Evolutionary conservation across 1,284 basidiomycete genomes (phyloP), one percentile per base, ranked within the genome.

Genomic region (Meira nashicola): DNA sequence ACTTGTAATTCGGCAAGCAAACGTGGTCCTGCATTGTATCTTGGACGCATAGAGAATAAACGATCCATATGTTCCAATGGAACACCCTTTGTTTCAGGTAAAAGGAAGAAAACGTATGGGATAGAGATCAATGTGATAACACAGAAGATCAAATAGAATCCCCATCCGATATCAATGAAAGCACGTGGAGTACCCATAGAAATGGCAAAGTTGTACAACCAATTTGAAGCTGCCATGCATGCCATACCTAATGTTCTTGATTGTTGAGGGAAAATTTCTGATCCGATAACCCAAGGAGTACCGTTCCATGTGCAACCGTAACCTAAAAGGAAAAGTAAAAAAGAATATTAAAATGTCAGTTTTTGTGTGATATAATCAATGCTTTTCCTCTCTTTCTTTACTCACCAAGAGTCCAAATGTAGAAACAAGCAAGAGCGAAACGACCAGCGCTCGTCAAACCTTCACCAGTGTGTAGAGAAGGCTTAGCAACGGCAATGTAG

Each of bases 71-170:
- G 39, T 51, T 67, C 65, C 14, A 67, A 54, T 12, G 54, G 61
- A 10, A 67, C 39, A 2, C 62, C 62, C 49, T 57, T 62, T 15
- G 65, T 63, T 47, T 67, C 65, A 4, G 65, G 65, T 5, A 68
- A 37, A 10, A 64, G 15, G 63, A 67, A 65, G 49, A 41, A 52
- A 39, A 64, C 38, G 43, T 44, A 67, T 17, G 55, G 47, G n/a
- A 63, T 49, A 4, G 60, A 50, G 44, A 61, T 19, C n/a, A 38
- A 15, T 51, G 39, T 55, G 11, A 62, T 7, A 39, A n/a, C 11
- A 33, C 67, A 69, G 55, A 74, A 79, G 69, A 79, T 73, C 54
- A 79, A 48, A 60, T 72, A 79, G 15, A 54, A 54, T 10, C 72
- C 71, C 57, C 65, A 76, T 19, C 58, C 66, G 44, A 69, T 64